These are phyloP conservation scores for Epichloe hybrida DNA, from an alignment of 2,329 filamentous ascomycete species.

Conservation along the genomic window DNA sequence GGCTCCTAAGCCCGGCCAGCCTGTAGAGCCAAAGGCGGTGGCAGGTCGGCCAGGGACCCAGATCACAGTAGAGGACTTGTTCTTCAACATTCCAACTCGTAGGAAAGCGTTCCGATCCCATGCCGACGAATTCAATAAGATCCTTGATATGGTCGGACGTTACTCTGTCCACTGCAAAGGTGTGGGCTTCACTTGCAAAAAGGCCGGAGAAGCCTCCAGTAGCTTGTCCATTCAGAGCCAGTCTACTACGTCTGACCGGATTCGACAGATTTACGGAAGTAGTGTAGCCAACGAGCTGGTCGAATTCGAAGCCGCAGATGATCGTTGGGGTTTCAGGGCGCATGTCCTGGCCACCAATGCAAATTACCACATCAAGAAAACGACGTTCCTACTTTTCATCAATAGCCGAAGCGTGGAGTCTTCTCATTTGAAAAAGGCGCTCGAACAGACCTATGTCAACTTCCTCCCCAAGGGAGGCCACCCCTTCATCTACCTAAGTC, in stretches of 20 bases:
- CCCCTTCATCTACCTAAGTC: conserved; percentile 76
- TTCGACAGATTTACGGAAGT: conserved; percentile 79
- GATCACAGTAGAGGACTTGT: conserved; percentile 91
- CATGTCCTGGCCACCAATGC: conserved; percentile 78
- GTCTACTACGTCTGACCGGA: conserved; percentile 65
- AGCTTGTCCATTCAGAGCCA: conserved; percentile 66
- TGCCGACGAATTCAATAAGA: conserved; percentile 95
- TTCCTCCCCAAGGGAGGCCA: conserved; percentile 87
- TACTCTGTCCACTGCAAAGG: conserved; percentile 85
- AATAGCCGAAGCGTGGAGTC: conserved; percentile 94
- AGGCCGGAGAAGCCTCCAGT: conserved; percentile 75
- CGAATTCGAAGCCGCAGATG: conserved; percentile 56
- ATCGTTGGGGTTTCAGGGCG: conserved; percentile 72
- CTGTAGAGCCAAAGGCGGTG: conserved; percentile 70
- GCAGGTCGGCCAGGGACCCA: conserved; percentile 85
- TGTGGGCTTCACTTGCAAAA: conserved; percentile 95
- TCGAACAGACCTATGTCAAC: conserved; percentile 78
- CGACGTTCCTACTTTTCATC: conserved; percentile 80
- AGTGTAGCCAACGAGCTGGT: conserved; percentile 80
- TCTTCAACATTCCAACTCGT: conserved; percentile 88
- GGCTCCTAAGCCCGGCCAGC: conserved; percentile 77
- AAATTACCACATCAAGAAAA: conserved; percentile 88
- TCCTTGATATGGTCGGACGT: conserved; percentile 83
- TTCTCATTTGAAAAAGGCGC: conserved; percentile 68
- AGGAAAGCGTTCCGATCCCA: conserved; percentile 80